phyloP scores from a whole-genome alignment of 306 rosid genomes.

The Lathyrus oleraceus region DNA sequence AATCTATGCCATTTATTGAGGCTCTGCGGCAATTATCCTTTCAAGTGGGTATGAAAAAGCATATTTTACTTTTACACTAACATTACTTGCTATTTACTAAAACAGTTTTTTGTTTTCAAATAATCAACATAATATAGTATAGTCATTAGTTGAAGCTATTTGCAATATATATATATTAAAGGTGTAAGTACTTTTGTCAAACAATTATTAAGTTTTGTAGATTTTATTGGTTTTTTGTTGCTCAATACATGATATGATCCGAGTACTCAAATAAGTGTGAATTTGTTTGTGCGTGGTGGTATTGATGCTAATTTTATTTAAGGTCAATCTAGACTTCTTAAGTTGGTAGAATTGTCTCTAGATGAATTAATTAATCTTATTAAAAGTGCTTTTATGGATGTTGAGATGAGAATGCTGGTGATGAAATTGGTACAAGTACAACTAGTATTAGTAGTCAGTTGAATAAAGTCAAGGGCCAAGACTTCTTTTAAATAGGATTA shows the following conservation, averaged over 20 bases:
- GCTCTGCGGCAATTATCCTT: conserved; percentile 89
- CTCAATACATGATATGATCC: conserved; percentile 9
- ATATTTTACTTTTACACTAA: conserved; percentile 16
- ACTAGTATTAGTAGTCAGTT: neutral
- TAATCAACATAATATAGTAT: too few relatives aligned
- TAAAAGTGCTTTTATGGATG: neutral
- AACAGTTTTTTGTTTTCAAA: neutral
- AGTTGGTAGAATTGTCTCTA: neutral
- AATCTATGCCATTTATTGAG: conserved; percentile 98
- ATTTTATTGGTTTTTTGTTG: conserved; percentile 24
- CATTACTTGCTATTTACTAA: neutral
- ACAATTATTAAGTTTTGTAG: conserved; percentile 3
- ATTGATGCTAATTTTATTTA: conserved; percentile 6
- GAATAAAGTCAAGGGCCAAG: neutral
- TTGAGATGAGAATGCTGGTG: conserved; percentile 10
- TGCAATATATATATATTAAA: neutral
- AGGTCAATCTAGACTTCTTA: conserved; percentile 22
- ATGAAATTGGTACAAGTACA: neutral
- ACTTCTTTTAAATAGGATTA: neutral
- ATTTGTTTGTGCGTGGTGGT: conserved; percentile 7
- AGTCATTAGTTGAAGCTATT: too few relatives aligned
- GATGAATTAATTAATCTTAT: neutral
- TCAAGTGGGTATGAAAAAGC: conserved; percentile 69
- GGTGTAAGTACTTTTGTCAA: neutral
- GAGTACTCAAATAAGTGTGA: conserved; percentile 9